A percentile compares a stretch with the other conserved stretches of the same genome.
phyloP scores from a whole-genome alignment of 495 filamentous ascomycete species.

The Aspergillus campestris region DNA sequence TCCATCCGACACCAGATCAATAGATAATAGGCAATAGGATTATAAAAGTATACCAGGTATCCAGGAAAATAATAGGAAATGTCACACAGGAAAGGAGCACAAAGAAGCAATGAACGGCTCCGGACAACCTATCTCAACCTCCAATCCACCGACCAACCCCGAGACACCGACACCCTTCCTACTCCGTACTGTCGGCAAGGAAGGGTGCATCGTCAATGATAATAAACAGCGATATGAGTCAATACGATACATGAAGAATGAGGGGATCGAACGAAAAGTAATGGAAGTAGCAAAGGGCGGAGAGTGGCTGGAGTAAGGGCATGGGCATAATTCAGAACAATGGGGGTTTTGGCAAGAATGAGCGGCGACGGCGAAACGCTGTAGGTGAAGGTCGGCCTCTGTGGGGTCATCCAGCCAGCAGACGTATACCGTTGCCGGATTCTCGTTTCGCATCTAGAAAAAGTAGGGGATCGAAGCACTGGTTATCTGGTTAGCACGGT shows the following conservation, averaged over 20 bases:
- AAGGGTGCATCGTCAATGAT: background rate
- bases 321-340: too few species aligned
- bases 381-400: too few species aligned
- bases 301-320: too few species aligned
- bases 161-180: constrained; percentile 1
- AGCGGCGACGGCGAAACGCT: too few species aligned
- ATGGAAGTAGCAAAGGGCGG: too few species aligned
- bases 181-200: background rate
- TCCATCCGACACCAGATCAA: constrained; percentile 5
- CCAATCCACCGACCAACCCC: constrained; percentile 12
- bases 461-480: constrained; percentile 43
- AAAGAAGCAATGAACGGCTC: background rate
- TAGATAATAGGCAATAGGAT: constrained; percentile 5
- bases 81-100: constrained; percentile 5
- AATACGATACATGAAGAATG: constrained; percentile 17
- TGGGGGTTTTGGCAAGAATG: too few species aligned
- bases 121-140: constrained; percentile 1
- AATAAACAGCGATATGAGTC: constrained; percentile 5
- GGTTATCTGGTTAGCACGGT: constrained; percentile 14
- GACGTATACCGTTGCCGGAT: too few species aligned
- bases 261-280: background rate
- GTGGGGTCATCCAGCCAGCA: too few species aligned
- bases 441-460: constrained; percentile 18
- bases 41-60: constrained; percentile 19
- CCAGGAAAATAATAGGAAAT: constrained; percentile 12